Evolutionary conservation across 164 flowering plant species (phyloP).

Genomic region (Magnolia changhungtana): DNA sequence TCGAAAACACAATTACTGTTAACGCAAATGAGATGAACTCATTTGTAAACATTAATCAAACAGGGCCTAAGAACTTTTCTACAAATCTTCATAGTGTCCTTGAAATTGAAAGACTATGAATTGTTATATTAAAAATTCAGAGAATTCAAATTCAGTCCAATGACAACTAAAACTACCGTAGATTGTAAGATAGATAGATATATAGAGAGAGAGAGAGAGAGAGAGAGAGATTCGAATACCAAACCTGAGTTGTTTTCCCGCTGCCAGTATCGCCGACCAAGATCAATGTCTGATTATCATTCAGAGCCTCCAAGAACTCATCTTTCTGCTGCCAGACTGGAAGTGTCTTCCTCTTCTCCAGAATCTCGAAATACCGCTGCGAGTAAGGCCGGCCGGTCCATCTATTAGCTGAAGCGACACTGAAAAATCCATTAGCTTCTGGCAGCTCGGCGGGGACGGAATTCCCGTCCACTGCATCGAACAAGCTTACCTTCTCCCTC

Average conservation of each 20-base stretch:
- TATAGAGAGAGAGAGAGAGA: too few relatives aligned
- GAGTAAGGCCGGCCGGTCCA: conserved; percentile 82
- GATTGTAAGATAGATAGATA: not conserved
- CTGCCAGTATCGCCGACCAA: conserved; percentile 97
- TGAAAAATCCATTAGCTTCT: conserved; percentile 39
- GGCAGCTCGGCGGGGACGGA: conserved; percentile 39
- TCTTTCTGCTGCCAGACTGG: conserved; percentile 98
- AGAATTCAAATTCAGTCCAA: not conserved
- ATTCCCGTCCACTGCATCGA: conserved; percentile 83
- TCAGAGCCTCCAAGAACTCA: conserved; percentile 73
- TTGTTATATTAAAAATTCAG: too few relatives aligned
- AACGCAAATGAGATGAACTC: too few relatives aligned
- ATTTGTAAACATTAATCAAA: too few relatives aligned
- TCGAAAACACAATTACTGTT: too few relatives aligned
- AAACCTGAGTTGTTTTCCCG: conserved; percentile 97
- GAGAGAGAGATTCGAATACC: conserved; percentile 11
- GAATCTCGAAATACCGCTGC: conserved; percentile 68
- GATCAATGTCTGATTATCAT: conserved; percentile 59
- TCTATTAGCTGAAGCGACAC: conserved; percentile 31
- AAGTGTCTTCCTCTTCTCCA: conserved; percentile 83
- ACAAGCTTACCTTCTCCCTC: conserved; percentile 87
- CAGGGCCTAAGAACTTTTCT: too few relatives aligned
- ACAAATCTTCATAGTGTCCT: too few relatives aligned
- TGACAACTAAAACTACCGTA: not conserved
- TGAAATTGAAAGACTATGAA: too few relatives aligned